Conservation (phyloP, 2,329 filamentous ascomycete genomes). For the Fusarium euwallaceae region DNA sequence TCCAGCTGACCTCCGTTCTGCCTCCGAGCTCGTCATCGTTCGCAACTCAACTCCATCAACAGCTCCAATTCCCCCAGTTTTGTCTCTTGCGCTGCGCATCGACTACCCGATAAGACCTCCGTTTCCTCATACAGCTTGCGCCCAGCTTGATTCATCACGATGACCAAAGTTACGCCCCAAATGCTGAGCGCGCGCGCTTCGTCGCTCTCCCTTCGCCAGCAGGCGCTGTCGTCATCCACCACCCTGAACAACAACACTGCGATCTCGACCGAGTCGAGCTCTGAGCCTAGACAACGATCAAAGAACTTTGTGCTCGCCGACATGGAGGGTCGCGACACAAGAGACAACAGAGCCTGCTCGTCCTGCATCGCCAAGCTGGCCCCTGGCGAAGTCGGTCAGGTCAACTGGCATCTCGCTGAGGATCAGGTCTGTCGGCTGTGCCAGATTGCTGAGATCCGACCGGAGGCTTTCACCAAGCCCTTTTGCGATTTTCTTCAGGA, state of each 20-base stretch:
- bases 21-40: constrained; percentile 35
- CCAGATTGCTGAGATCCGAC: constrained; percentile 57
- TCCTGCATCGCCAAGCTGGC: constrained; percentile 54
- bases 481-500: constrained; percentile 89
- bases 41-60: constrained; percentile 21
- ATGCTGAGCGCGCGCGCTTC: constrained; percentile 60
- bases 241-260: constrained; percentile 43
- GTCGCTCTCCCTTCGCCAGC: constrained; percentile 60
- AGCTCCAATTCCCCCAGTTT: constrained; percentile 13
- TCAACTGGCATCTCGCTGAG: constrained; percentile 49
- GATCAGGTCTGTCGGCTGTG: constrained; percentile 53
- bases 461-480: constrained; percentile 81
- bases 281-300: constrained; percentile 28
- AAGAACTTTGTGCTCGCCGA: constrained; percentile 64
- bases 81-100: constrained; percentile 8
- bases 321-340: constrained; percentile 53
- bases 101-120: neutral
- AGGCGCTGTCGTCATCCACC: constrained; percentile 49
- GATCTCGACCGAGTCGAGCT: constrained; percentile 41
- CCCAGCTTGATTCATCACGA: constrained; percentile 40
- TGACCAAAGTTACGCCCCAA: constrained; percentile 62
- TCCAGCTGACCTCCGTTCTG: constrained; percentile 38
- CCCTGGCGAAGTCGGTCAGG: constrained; percentile 46
- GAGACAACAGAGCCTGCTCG: constrained; percentile 55
- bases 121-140: constrained; percentile 16